phyloP scores from a whole-genome alignment of 352 stramenopile species.

The Phytophthora brassicae region DNA sequence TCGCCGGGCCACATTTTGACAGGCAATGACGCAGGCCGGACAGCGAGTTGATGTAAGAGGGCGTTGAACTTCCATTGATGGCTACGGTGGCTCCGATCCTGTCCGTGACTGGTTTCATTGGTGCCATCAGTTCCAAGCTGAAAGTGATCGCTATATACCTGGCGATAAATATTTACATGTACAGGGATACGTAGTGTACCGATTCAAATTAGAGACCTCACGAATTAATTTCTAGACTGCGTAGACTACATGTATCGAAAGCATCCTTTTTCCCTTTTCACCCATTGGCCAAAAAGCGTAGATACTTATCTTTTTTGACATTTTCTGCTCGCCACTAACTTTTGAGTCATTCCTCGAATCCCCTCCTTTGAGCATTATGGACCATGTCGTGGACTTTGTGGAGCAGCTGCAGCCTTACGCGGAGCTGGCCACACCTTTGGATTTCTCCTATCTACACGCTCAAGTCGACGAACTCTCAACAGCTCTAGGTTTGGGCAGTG shows the following conservation, averaged over 20 bases:
- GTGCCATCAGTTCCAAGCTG: too few relatives aligned
- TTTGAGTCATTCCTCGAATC: constrained; percentile 7
- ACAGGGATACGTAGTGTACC: too few relatives aligned
- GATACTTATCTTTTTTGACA: too few relatives aligned
- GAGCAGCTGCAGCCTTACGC: constrained; percentile 47
- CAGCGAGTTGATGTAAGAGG: constrained; percentile 25
- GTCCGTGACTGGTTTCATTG: too few relatives aligned
- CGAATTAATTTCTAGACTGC: too few relatives aligned
- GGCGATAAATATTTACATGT: too few relatives aligned
- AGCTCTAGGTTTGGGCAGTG: constrained; percentile 43
- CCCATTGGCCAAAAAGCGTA: too few relatives aligned
- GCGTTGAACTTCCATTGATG: background rate
- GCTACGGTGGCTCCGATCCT: background rate
- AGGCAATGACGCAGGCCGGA: constrained; percentile 26
- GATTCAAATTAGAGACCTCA: too few relatives aligned
- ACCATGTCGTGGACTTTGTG: constrained; percentile 43
- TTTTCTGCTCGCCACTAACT: constrained; percentile 13
- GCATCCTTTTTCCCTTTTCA: too few relatives aligned
- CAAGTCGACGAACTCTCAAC: constrained; percentile 46
- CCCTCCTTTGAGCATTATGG: constrained; percentile 22
- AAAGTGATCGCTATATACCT: too few relatives aligned
- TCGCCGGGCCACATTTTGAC: constrained; percentile 5
- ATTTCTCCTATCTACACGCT: constrained; percentile 51
- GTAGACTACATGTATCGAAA: too few relatives aligned
- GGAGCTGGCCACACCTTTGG: constrained; percentile 55